Conservation (phyloP, 1,284 basidiomycete genomes). For the Microbotryomycetes sp. region DNA sequence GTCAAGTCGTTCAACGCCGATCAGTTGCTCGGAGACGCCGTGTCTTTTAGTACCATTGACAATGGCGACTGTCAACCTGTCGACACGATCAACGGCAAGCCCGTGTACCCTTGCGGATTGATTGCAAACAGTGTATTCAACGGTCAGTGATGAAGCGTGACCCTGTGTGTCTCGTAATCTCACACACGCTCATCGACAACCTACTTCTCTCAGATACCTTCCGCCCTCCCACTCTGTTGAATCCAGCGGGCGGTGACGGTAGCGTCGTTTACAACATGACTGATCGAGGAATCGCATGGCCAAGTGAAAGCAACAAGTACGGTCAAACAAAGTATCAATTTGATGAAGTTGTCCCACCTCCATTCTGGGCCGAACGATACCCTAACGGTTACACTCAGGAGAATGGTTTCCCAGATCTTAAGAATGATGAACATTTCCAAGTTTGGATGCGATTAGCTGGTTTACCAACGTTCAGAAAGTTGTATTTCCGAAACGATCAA, state of each 20-base stretch:
- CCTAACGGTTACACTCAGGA: constrained; percentile 66
- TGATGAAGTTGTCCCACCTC: constrained; percentile 78
- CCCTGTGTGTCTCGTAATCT: background rate
- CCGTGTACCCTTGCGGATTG: constrained; percentile 89
- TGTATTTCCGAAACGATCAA: constrained; percentile 87
- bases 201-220: constrained; percentile 84
- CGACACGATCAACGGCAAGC: constrained; percentile 51
- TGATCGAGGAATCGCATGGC: constrained; percentile 82
- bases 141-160: constrained; percentile 51
- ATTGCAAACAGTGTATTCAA: constrained; percentile 99
- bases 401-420: constrained; percentile 68
- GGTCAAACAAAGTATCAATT: constrained; percentile 38
- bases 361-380: constrained; percentile 74
- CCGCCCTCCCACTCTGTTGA: constrained; percentile 56
- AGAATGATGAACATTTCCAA: constrained; percentile 85
- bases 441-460: constrained; percentile 99
- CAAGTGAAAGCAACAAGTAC: constrained; percentile 88
- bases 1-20: constrained; percentile 82
- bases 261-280: constrained; percentile 67
- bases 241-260: constrained; percentile 48
- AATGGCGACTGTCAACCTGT: constrained; percentile 86
- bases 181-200: too few relatives aligned
- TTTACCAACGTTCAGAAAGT: constrained; percentile 90
- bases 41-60: constrained; percentile 53
- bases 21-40: constrained; percentile 74